Base-by-base conservation (phyloP, 2,329 filamentous ascomycete species). In the Colletotrichum sp. region DNA sequence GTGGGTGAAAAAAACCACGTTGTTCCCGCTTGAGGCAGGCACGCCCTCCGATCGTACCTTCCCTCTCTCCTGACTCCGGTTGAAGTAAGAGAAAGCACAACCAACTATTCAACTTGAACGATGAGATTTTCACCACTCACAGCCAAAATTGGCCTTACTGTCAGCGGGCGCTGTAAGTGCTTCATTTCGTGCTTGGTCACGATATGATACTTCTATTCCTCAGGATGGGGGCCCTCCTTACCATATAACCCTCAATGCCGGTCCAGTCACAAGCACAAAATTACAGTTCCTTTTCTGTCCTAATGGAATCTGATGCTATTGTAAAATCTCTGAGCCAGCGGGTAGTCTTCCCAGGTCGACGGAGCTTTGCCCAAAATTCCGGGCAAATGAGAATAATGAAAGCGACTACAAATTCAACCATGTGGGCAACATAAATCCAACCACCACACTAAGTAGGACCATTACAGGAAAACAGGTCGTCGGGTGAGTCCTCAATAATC, bases 61-160 rank as follows among this genome's bases (percentile, higher is more conserved):
- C 44, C 44, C 3, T 2, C 44, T 1, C 39, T 44, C 16, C 2
- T 18, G 0, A 49, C 10, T 49, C 3, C 15, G 18, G 18, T 4
- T n/a, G 0, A n/a, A 21, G 39, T 1, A 12, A 3, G 44, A 49
- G 10, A 21, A 49, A 21, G 18, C n/a, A 49, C 44, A 49, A 3
- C 1, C 18, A 49, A 44, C 8, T n/a, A 9, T 10, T 18, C 16
- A 10, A 18, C 5, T 44, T 44, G 5, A 0, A 0, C 8, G 16
- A 44, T n/a, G 8, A 6, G 1, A n/a, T 1, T n/a, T n/a, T n/a
- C 9, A 44, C 39, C 3, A 2, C 0, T 44, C 0, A 2, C 3
- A 44, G 39, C 39, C 39, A 6, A 44, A 44, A 4, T 44, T 6
- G 3, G 39, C 5, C 39, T 3, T 0, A n/a, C 18, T 44, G 5